Base-by-base conservation (phyloP, 2,329 filamentous ascomycete species). In the Aspergillus fumigatiaffinis region DNA sequence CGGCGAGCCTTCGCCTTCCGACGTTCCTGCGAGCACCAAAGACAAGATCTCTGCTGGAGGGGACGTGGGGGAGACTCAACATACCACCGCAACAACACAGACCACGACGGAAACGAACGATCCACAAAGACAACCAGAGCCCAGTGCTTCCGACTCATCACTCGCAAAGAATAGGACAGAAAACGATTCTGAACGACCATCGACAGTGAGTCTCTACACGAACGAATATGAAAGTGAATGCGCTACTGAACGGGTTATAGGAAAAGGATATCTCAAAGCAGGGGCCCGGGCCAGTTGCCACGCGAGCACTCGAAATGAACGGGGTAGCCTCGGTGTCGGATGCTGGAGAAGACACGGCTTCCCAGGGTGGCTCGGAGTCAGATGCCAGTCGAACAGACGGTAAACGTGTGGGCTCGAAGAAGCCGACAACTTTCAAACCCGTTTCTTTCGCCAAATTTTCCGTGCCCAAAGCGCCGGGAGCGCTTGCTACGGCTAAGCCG, bases 361-460 rank as follows among this genome's bases (percentile, higher is more conserved):
- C 74, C 51, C 68, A 71, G 53, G 82, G 80, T 57, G 82, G 82
- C 54, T 87, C 85, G 52, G 85, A 87, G 68, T 86, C 84, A 35
- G 85, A 87, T 66, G 84, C 82, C 56, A 86, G 83, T 71, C 79
- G 80, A 60, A 79, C 80, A 53, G 82, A 75, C 67, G 76, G 66
- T 68, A 80, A 71, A 51, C 73, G 83, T 47, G 79, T 80, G 23
- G 71, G 73, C 48, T 77, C 84, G 47, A 87, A 87, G 76, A 85
- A 86, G 68, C 82, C 84, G 28, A 73, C 82, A 5, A 78, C 81
- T 3, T 87, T 87, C 74, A 87, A 87, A 71, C 84, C 85, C 28
- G 83, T 88, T 38, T 87, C 84, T 14, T 85, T 87, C 56, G 85
- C 85, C 41, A 88, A 87, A 72, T 86, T 83, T 68, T 85, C 86